Base-by-base conservation (phyloP, 1,284 basidiomycete genomes). In the Pascua guehoae region DNA sequence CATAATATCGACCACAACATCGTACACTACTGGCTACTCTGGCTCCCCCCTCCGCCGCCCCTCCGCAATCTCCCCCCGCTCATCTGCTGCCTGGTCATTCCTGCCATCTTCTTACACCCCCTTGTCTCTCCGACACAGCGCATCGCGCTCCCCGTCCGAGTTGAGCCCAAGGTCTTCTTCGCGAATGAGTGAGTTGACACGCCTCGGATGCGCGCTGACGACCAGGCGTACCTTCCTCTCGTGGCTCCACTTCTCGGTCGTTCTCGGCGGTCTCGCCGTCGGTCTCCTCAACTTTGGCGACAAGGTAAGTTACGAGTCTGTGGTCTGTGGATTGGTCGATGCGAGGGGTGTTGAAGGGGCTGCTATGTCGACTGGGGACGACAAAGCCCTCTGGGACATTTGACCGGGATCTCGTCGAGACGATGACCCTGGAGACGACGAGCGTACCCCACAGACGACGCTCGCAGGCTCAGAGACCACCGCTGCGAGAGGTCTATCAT, bases 231-330 rank as follows among this genome's bases (percentile, higher is more conserved):
- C 93, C 4, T 97, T 96, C 79, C 82, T 97, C 48, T 94, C 91
- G 83, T 96, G 93, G 93, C 83, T 94, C 58, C 90, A 94, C 77
- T 94, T 94, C 74, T 91, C 92, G 40, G 91, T 97, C 76, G 90
- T 96, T 57, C 85, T 96, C 14, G 93, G 93, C 46, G 81, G 93
- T 60, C 83, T 97, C 46, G 89, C 92, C 1, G 91, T 97, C n/a
- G 94, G 94, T n/a, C 79, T 97, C 60, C 81, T 97, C 66, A 97
- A 96, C 78, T 97, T 97, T 79, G 93, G 93, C 61, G 93, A 97
- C 78, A 89, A 88, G 82, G 90, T 87, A 54, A 55, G 81, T 69
- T 47, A 8, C 8, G 40, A 38, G 50, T 5, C 16, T 39, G 17
- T 39, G 12, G 24, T 8, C 24, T 32, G 24, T 32, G 24, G 24